These are phyloP conservation scores for Aspergillus sclerotioniger DNA, from an alignment of 495 filamentous ascomycete species.

Conservation along the genomic window DNA sequence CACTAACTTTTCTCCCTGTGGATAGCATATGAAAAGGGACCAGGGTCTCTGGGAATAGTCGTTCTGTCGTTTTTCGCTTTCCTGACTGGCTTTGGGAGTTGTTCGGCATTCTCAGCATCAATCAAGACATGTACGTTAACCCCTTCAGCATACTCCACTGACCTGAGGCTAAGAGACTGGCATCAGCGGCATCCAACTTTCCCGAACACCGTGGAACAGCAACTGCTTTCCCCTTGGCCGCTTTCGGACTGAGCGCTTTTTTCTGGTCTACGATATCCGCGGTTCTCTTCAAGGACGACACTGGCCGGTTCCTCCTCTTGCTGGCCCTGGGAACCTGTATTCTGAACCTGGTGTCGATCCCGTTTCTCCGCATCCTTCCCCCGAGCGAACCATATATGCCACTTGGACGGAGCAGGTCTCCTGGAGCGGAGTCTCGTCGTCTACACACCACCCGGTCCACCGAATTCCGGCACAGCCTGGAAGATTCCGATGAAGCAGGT, in stretches of 20 bases:
- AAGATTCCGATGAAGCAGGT: constrained; percentile 63
- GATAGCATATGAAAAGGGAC: constrained; percentile 48
- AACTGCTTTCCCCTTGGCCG: constrained; percentile 87
- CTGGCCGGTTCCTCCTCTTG: constrained; percentile 73
- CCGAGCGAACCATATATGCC: constrained; percentile 61
- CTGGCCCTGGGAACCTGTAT: constrained; percentile 76
- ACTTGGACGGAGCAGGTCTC: constrained; percentile 52
- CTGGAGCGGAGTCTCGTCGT: constrained; percentile 51
- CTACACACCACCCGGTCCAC: constrained; percentile 63
- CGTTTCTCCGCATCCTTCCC: constrained; percentile 78
- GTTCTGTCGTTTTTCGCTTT: constrained; percentile 79
- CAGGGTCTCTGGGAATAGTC: constrained; percentile 60
- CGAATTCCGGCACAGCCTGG: constrained; percentile 42
- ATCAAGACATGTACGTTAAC: constrained; percentile 66
- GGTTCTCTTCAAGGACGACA: constrained; percentile 80
- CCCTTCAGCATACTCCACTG: background rate
- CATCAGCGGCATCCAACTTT: constrained; percentile 83
- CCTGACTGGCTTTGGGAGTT: constrained; percentile 83
- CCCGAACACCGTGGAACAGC: constrained; percentile 89
- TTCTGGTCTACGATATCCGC: constrained; percentile 83
- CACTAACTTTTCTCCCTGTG: constrained; percentile 8
- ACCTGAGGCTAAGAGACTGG: constrained; percentile 7
- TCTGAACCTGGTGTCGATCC: constrained; percentile 69
- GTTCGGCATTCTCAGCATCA: constrained; percentile 78
- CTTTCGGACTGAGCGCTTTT: constrained; percentile 92